These are phyloP conservation scores for Aspergillus arachidicola DNA, from an alignment of 2,329 filamentous ascomycete genomes.

Conservation along the genomic window DNA sequence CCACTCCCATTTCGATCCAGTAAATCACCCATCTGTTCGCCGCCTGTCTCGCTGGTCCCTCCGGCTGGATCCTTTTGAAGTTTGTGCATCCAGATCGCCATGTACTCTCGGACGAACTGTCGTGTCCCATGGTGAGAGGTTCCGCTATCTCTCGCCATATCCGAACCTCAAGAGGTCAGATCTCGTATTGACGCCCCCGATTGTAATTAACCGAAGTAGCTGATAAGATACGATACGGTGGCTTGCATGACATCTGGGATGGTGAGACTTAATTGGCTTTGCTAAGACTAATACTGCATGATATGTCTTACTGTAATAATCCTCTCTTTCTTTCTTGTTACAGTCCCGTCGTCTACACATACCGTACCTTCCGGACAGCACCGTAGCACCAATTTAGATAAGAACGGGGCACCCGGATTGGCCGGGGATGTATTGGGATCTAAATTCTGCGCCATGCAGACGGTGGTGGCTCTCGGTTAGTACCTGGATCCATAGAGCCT, in stretches of 20 bases:
- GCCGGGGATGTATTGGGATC: neutral
- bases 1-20: neutral
- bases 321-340: neutral
- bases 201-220: neutral
- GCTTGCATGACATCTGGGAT: neutral
- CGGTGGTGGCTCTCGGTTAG: neutral
- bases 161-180: neutral
- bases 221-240: neutral
- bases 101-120: neutral
- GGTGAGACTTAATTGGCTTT: neutral
- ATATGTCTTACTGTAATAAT: slow-evolving; percentile 6
- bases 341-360: neutral
- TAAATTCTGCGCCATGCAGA: neutral
- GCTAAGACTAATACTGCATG: neutral
- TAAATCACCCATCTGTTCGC: neutral
- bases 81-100: neutral
- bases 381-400: neutral
- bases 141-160: neutral
- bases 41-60: neutral
- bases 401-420: neutral
- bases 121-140: neutral
- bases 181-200: neutral
- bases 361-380: neutral
- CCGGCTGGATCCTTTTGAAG: neutral
- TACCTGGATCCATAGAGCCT: neutral